Conservation (phyloP, 331 rosid species). For the Pyrus hybrid region DNA sequence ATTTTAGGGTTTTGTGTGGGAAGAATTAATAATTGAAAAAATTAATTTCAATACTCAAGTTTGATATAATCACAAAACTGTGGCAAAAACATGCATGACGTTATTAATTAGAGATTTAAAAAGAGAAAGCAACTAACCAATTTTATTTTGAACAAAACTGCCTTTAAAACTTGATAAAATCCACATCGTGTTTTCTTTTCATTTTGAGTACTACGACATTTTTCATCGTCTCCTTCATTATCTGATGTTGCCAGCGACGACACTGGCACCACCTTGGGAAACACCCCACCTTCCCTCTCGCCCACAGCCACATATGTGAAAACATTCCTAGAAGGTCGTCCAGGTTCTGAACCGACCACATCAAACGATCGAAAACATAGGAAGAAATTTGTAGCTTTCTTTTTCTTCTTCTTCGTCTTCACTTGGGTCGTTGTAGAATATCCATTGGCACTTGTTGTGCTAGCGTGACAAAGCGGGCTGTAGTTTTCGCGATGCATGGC, state of each 20-base stretch:
- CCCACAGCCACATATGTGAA: slow-evolving; percentile 12
- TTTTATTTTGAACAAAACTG: slow-evolving; percentile 25
- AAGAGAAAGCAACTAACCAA: slow-evolving; percentile 20
- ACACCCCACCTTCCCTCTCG: slow-evolving; percentile 8
- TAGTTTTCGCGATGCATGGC: background rate
- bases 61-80: background rate
- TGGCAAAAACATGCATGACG: background rate
- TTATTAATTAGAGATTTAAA: background rate
- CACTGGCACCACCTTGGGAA: slow-evolving; percentile 1
- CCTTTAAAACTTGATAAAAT: slow-evolving; percentile 20
- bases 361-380: slow-evolving; percentile 29
- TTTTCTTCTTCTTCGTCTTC: background rate
- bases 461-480: background rate
- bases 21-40: background rate
- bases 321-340: slow-evolving; percentile 1
- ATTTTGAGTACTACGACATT: background rate
- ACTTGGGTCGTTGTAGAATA: background rate
- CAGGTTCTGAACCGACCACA: background rate
- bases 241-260: background rate
- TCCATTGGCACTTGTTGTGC: background rate
- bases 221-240: background rate
- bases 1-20: background rate
- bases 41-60: background rate
- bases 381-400: slow-evolving; percentile 2
- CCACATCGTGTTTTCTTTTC: slow-evolving; percentile 6